Percentiles rank a stretch among this genome's conserved stretches.
Conservation (phyloP, 108 stramenopile species). For the Bacterosira constricta region DNA sequence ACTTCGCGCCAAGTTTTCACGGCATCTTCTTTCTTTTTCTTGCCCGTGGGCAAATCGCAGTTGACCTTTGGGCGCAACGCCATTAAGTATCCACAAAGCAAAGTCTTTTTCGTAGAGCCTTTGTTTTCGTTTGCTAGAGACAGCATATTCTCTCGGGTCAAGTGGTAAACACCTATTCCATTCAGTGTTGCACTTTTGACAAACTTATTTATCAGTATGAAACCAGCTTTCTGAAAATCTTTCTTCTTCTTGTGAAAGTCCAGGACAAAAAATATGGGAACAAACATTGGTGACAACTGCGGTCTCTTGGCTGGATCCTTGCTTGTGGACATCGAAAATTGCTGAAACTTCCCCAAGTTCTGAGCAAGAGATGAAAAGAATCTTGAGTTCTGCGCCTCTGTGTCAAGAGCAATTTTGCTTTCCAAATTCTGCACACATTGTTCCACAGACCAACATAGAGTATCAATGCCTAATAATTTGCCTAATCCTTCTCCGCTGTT, state of each 20-base stretch:
- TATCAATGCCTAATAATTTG: too few relatives aligned
- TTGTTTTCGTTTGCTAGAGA: conserved; percentile 18
- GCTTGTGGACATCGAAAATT: not conserved
- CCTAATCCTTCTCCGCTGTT: not conserved
- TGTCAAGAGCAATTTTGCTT: not conserved
- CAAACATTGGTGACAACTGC: not conserved
- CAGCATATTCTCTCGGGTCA: conserved; percentile 15
- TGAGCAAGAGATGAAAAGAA: conserved; percentile 20
- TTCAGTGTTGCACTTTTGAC: conserved; percentile 4
- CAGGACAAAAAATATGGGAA: conserved; percentile 18
- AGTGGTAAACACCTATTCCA: conserved; percentile 18
- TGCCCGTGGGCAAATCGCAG: conserved; percentile 11
- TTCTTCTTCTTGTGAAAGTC: conserved; percentile 10
- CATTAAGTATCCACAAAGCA: conserved; percentile 14
- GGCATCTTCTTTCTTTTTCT: conserved; percentile 1
- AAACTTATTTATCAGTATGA: conserved; percentile 1
- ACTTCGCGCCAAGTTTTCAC: conserved; percentile 10
- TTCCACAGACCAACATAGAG: not conserved
- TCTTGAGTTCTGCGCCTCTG: not conserved
- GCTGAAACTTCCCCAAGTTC: conserved; percentile 3
- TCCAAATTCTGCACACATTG: conserved; percentile 3
- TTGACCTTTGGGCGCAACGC: conserved; percentile 4
- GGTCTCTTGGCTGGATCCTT: conserved; percentile 12
- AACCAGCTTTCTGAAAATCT: not conserved
- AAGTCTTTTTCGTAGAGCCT: conserved; percentile 8